phyloP scores from a whole-genome alignment of 768 basidiomycete species.

The Nidularia sp. region DNA sequence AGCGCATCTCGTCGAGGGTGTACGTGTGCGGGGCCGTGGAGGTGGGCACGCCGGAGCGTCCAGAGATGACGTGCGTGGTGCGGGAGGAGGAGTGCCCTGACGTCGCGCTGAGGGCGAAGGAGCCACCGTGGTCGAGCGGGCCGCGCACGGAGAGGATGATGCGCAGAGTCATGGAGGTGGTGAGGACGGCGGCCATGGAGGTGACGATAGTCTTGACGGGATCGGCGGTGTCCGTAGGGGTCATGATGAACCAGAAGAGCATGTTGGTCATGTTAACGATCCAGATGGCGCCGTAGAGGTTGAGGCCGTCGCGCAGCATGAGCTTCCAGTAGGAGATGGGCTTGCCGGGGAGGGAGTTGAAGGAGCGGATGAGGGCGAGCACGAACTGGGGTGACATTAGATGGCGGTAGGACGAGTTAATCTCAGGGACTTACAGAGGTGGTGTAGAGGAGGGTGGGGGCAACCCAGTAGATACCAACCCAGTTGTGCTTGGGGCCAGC shows the following conservation, averaged over 20 bases:
- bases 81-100: slow-evolving; percentile 36
- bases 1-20: slow-evolving; percentile 51
- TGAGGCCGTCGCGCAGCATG: slow-evolving; percentile 58
- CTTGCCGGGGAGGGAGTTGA: slow-evolving; percentile 54
- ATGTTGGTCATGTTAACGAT: slow-evolving; percentile 80
- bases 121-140: slow-evolving; percentile 66
- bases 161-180: slow-evolving; percentile 84
- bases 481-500: slow-evolving; percentile 77
- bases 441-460: slow-evolving; percentile 69
- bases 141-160: slow-evolving; percentile 82
- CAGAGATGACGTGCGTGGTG: slow-evolving; percentile 48
- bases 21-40: slow-evolving; percentile 37
- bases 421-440: slow-evolving; percentile 26
- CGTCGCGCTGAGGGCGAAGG: slow-evolving; percentile 56
- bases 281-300: slow-evolving; percentile 49
- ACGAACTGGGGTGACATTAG: slow-evolving; percentile 21
- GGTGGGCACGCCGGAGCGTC: slow-evolving; percentile 36
- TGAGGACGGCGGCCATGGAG: slow-evolving; percentile 80
- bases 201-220: slow-evolving; percentile 81
- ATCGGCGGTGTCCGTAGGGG: slow-evolving; percentile 54
- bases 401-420: too few relatives aligned
- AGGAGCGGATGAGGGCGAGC: slow-evolving; percentile 58
- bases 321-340: slow-evolving; percentile 71
- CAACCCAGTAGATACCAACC: slow-evolving; percentile 86
- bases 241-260: slow-evolving; percentile 84